Evolutionary conservation across 2,329 filamentous ascomycete genomes (phyloP).

Genomic region (Penicillium sclerotiorum): DNA sequence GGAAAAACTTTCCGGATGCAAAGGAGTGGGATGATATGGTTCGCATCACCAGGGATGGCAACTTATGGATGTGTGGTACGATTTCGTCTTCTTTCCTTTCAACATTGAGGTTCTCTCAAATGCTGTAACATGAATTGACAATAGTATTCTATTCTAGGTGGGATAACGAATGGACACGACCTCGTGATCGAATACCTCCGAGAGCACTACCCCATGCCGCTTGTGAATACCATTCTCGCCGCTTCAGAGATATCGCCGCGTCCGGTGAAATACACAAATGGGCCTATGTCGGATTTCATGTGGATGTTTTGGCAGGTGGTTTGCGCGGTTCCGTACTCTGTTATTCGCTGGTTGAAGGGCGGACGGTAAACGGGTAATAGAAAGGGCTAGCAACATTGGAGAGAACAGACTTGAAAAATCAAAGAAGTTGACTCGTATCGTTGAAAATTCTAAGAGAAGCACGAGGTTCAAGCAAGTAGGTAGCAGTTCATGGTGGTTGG

Average conservation of each 20-base stretch:
- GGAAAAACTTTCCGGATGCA: constrained; percentile 26
- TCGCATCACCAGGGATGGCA: constrained; percentile 25
- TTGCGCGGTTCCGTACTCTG: constrained; percentile 14
- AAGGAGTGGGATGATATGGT: constrained; percentile 24
- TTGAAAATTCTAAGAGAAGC: too few relatives aligned
- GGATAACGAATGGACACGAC: constrained; percentile 32
- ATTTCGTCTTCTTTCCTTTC: neutral
- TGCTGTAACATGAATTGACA: neutral
- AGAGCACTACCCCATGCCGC: constrained; percentile 20
- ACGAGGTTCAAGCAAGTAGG: too few relatives aligned
- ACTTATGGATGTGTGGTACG: constrained; percentile 30
- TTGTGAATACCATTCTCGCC: constrained; percentile 36
- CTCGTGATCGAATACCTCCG: constrained; percentile 26
- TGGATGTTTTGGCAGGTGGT: constrained; percentile 24
- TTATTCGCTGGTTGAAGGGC: too few relatives aligned
- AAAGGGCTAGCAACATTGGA: too few relatives aligned
- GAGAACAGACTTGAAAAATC: too few relatives aligned
- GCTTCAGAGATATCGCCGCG: constrained; percentile 38
- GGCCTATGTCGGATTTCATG: constrained; percentile 5
- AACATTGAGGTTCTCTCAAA: neutral
- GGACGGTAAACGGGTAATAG: too few relatives aligned
- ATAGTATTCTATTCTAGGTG: constrained; percentile 16
- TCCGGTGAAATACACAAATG: constrained; percentile 26
- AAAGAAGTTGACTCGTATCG: too few relatives aligned
- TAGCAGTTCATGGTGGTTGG: too few relatives aligned